Evolutionary conservation across 2,329 filamentous ascomycete genomes (phyloP).

Genomic region (Rutstroemia sp.): DNA sequence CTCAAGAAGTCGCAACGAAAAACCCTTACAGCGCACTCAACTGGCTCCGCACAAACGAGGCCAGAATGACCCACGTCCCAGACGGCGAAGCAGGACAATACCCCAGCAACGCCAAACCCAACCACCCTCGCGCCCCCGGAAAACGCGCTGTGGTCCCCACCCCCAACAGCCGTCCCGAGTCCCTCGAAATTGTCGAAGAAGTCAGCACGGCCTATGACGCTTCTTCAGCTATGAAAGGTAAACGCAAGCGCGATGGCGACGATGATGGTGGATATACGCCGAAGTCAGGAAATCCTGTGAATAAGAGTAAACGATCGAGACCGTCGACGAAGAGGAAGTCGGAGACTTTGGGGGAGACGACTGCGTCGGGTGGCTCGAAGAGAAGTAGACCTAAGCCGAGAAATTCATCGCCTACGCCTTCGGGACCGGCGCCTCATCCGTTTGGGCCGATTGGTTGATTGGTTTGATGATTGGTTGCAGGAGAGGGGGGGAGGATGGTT

Average conservation of each 20-base stretch:
- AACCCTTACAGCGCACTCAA: constrained; percentile 94
- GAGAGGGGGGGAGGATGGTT: neutral
- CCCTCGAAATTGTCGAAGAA: constrained; percentile 31
- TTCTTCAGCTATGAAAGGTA: constrained; percentile 26
- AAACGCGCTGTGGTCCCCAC: constrained; percentile 29
- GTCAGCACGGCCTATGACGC: constrained; percentile 30
- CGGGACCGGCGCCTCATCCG: neutral
- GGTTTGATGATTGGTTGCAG: neutral
- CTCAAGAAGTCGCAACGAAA: constrained; percentile 47
- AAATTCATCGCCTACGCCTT: neutral
- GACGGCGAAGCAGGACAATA: constrained; percentile 33
- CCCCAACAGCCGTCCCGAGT: constrained; percentile 25
- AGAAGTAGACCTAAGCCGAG: constrained; percentile 7
- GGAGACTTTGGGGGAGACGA: neutral
- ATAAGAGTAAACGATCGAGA: constrained; percentile 24
- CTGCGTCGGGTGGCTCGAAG: constrained; percentile 1
- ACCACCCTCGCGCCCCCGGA: constrained; percentile 29
- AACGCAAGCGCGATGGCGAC: constrained; percentile 42
- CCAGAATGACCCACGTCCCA: constrained; percentile 70
- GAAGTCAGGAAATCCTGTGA: constrained; percentile 38
- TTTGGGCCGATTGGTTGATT: constrained; percentile 2
- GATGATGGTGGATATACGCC: constrained; percentile 50
- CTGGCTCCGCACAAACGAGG: constrained; percentile 82
- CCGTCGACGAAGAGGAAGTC: constrained; percentile 24
- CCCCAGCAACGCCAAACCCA: constrained; percentile 35